Base-by-base conservation (phyloP, 352 stramenopile genomes). In the Phytophthora uliginosa region DNA sequence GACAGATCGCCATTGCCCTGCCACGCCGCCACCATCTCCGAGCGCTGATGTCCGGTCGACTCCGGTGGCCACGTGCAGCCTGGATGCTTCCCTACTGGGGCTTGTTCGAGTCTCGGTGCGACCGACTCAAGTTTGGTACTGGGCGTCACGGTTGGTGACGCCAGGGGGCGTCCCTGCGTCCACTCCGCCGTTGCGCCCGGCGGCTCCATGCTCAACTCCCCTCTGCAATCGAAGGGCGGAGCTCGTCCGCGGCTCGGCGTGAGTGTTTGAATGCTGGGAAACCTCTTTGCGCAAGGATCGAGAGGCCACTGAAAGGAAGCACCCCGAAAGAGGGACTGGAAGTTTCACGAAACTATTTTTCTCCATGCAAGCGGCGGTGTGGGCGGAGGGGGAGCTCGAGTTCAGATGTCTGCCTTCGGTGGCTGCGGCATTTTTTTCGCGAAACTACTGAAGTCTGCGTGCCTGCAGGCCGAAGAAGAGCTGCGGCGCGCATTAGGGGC, bases 191-290 rank as follows among this genome's bases (percentile, higher is more conserved):
- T 71, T 76, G 66, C 62, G 33, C 10, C 47, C 17, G 54, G 59
- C 22, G 50, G 42, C 61, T 78, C 66, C 74, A 81, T 81, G 52
- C 33, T 76, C 53, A 63, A 67, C 57, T 76, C 62, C 70, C 58
- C 20, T 78, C 71, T 81, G 74, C 71, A 66, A 81, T 76, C 74
- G 69, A 81, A 71, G 70, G 73, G 69, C 31, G 62, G 61, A 51
- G 60, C 52, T 69, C 26, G 64, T 80, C 47, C 52, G 59, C 42
- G 40, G 36, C 20, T 70, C 38, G 22, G 56, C 38, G 74, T 64
- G 66, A 77, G 59, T 73, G 65, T 62, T 73, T 76, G 62, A 81
- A 76, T 75, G 66, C 66, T 75, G 40, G 48, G 26, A 56, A 63
- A 45, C 36, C 33, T 48, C 31, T 42, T 51, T 58, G 24, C 24